Base-by-base conservation (phyloP, 805 yeast genomes). In the Starmerella geochares region DNA sequence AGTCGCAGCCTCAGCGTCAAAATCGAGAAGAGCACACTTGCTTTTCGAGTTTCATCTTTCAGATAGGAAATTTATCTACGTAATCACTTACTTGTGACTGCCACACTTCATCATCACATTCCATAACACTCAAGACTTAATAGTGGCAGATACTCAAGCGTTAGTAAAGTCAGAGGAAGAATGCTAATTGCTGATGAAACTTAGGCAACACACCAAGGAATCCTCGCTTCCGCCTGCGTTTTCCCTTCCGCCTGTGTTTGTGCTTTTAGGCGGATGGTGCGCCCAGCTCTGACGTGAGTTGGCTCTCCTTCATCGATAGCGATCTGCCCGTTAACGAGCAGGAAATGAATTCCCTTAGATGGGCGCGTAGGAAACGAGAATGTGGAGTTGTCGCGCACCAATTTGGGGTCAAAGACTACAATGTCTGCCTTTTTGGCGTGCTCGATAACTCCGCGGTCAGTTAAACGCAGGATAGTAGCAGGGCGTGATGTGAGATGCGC, bases 401-500 rank as follows among this genome's bases (percentile, higher is more conserved):
- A 29, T 4, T 40, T 33, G 1, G 56, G 54, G 28, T 53, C 54
- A 24, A 53, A 53, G 4, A 53, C 41, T 6, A 53, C 50, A 13
- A 53, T 43, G 47, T 53, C 56, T 11, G 56, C 56, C 13, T 16
- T 27, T 32, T 36, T 42, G 16, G 46, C 44, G 13, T 16, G 31
- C 13, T 14, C 25, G 9, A 50, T 35, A 5, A 44, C 11, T 10
- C 54, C 56, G n/a, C 56, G 51, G 25, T 53, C 50, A 1, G 13
- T 28, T 3, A 53, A 39, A 7, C 44, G 24, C 17, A 53, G 46
- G 1, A 53, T 46, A 2, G 39, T 20, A 5, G 56, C 56, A 3
- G 56, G 47, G 16, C 56, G 46, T 1, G 49, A 38, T 10, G 56
- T 53, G 13, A 53, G 28, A 24, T 53, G 56, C 6, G 51, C 47